Conservation (phyloP, 1,284 basidiomycete genomes). For the Sanghuangporus weigelae region DNA sequence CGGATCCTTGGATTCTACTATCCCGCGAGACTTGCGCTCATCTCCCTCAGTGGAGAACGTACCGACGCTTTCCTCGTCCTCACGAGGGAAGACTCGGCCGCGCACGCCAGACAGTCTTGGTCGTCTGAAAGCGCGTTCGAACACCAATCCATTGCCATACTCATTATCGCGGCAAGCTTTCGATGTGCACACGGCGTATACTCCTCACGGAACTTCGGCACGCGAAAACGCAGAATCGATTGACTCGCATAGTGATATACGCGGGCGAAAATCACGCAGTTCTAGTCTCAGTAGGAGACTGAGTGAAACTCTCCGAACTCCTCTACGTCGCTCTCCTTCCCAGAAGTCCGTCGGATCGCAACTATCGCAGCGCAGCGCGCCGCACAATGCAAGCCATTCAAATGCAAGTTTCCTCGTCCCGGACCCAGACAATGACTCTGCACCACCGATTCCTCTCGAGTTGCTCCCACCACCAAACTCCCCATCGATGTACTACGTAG, state of each 20-base stretch:
- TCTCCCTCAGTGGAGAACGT: constrained; percentile 12
- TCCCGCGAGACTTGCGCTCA: constrained; percentile 1
- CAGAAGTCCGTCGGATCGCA: constrained; percentile 28
- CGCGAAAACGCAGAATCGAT: constrained; percentile 21
- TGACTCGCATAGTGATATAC: constrained; percentile 29
- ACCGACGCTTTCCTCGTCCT: constrained; percentile 4
- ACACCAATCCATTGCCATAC: constrained; percentile 11
- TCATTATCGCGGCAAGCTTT: constrained; percentile 8
- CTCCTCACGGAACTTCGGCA: neutral
- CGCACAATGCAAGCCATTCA: constrained; percentile 24
- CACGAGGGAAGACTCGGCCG: constrained; percentile 6
- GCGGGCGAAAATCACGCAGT: constrained; percentile 40
- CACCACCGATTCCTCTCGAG: constrained; percentile 14
- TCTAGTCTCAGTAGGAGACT: constrained; percentile 42
- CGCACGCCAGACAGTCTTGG: constrained; percentile 7
- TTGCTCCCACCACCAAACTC: constrained; percentile 4
- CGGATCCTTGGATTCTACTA: constrained; percentile 15
- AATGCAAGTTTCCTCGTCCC: constrained; percentile 21
- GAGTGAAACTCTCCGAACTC: constrained; percentile 39
- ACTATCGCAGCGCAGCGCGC: constrained; percentile 22
- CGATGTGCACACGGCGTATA: neutral
- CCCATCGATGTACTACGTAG: constrained; percentile 54
- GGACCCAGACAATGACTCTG: constrained; percentile 9
- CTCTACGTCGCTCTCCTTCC: constrained; percentile 29
- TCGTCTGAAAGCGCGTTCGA: constrained; percentile 11